Evolutionary conservation across 1,139 yeast genomes (phyloP).

Genomic region (Saccharomycopsis crataegensis): DNA sequence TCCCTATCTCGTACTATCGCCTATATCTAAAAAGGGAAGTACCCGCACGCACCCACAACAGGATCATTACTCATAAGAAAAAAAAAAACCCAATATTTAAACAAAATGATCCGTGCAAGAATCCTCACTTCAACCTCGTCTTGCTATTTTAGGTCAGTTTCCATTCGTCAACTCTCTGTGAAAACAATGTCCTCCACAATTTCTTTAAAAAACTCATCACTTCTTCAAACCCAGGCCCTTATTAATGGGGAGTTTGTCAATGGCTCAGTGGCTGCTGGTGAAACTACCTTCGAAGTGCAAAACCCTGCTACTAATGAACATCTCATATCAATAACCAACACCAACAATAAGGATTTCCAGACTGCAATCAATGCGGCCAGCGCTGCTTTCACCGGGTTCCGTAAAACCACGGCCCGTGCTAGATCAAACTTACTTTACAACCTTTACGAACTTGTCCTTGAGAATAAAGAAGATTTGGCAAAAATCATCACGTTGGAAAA

Average conservation of each 20-base stretch:
- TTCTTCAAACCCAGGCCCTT: slow-evolving; percentile 35
- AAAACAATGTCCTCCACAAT: background rate
- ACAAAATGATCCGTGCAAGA: too few relatives aligned
- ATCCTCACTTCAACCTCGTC: too few relatives aligned
- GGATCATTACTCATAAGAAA: too few relatives aligned
- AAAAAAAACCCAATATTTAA: too few relatives aligned
- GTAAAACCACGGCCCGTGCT: slow-evolving; percentile 53
- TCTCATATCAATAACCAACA: slow-evolving; percentile 35
- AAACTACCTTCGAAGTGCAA: slow-evolving; percentile 33
- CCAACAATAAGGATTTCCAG: slow-evolving; percentile 32
- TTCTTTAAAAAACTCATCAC: slow-evolving; percentile 12
- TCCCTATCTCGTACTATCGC: too few relatives aligned
- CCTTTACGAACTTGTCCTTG: slow-evolving; percentile 53
- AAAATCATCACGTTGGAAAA: slow-evolving; percentile 69
- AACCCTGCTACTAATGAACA: slow-evolving; percentile 38
- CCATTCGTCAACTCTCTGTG: background rate
- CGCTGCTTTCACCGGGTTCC: slow-evolving; percentile 52
- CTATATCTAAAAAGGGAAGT: too few relatives aligned
- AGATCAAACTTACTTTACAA: slow-evolving; percentile 61
- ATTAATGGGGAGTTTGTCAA: slow-evolving; percentile 40
- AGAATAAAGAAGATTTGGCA: slow-evolving; percentile 69
- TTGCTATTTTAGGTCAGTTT: too few relatives aligned
- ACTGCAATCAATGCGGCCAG: slow-evolving; percentile 55
- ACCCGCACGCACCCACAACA: too few relatives aligned
- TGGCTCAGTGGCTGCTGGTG: slow-evolving; percentile 26